phyloP scores from a whole-genome alignment of 306 rosid species.

The Pterocarpus santalinus region DNA sequence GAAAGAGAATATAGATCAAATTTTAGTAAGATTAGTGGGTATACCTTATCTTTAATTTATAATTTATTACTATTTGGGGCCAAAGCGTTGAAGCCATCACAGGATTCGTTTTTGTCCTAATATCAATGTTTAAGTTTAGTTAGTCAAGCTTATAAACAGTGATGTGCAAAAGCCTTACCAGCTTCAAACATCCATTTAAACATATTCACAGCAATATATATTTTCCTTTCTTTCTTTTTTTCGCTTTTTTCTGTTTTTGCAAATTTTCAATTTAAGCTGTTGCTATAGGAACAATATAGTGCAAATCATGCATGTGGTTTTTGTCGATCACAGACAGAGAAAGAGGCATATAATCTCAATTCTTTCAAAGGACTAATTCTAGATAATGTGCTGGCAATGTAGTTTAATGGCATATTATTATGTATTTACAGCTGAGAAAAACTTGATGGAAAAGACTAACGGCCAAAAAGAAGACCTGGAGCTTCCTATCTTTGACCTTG shows the following conservation, averaged over 20 bases:
- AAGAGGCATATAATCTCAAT: neutral
- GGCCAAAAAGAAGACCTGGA: slow-evolving; percentile 31
- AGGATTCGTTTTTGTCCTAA: no score
- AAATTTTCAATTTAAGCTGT: neutral
- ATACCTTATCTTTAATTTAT: no score
- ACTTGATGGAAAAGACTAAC: neutral
- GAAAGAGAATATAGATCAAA: neutral
- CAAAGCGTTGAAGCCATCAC: neutral
- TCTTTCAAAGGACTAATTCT: slow-evolving; percentile 15
- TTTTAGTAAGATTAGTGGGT: neutral
- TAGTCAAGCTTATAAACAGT: slow-evolving; percentile 1
- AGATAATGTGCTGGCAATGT: neutral
- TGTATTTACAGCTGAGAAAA: neutral
- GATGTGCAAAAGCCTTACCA: neutral
- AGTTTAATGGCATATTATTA: neutral
- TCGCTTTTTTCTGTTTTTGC: neutral
- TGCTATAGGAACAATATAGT: neutral
- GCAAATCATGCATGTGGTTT: neutral
- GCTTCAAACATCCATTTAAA: slow-evolving; percentile 10
- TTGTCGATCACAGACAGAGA: neutral
- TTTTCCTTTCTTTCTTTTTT: neutral
- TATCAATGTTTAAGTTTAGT: no score
- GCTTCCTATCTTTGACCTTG: slow-evolving; percentile 45
- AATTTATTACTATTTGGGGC: neutral
- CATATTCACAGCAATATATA: neutral